phyloP scores from a whole-genome alignment of 768 basidiomycete genomes.

The Piloderma croceum region DNA sequence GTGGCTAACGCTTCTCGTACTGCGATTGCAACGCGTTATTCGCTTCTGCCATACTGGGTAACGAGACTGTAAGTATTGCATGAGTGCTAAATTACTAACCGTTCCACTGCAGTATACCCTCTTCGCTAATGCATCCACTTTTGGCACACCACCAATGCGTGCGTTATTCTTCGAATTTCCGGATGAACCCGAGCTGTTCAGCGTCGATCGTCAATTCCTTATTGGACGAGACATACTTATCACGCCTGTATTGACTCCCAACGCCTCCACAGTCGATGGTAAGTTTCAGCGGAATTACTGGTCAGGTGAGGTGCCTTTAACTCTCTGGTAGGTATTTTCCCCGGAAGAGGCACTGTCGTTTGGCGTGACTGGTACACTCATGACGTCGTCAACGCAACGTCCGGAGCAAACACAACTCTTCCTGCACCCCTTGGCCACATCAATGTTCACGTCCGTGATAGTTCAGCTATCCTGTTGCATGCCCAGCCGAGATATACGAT shows the following conservation, averaged over 20 bases:
- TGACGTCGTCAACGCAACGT: slow-evolving; percentile 39
- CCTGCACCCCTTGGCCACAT: slow-evolving; percentile 70
- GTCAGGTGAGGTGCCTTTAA: not conserved
- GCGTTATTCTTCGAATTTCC: slow-evolving; percentile 80
- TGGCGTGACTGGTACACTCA: slow-evolving; percentile 79
- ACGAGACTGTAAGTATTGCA: slow-evolving; percentile 17
- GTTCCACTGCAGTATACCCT: slow-evolving; percentile 51
- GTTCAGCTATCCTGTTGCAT: slow-evolving; percentile 60
- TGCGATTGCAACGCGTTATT: slow-evolving; percentile 67
- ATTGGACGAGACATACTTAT: slow-evolving; percentile 67
- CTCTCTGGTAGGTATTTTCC: slow-evolving; percentile 48
- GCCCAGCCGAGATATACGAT: slow-evolving; percentile 60
- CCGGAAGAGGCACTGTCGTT: slow-evolving; percentile 48
- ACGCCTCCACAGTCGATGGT: slow-evolving; percentile 65
- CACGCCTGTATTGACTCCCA: slow-evolving; percentile 68
- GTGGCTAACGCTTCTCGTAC: slow-evolving; percentile 69
- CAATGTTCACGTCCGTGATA: slow-evolving; percentile 70
- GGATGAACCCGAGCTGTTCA: slow-evolving; percentile 57
- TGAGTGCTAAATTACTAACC: not conserved
- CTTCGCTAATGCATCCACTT: slow-evolving; percentile 60
- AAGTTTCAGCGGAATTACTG: slow-evolving; percentile 8
- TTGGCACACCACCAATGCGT: slow-evolving; percentile 65
- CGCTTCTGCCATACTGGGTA: slow-evolving; percentile 76
- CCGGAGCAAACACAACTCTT: slow-evolving; percentile 43
- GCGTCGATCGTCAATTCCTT: slow-evolving; percentile 64